Conservation (phyloP, 1,284 basidiomycete species). For the Lentinula novae-zelandiae region DNA sequence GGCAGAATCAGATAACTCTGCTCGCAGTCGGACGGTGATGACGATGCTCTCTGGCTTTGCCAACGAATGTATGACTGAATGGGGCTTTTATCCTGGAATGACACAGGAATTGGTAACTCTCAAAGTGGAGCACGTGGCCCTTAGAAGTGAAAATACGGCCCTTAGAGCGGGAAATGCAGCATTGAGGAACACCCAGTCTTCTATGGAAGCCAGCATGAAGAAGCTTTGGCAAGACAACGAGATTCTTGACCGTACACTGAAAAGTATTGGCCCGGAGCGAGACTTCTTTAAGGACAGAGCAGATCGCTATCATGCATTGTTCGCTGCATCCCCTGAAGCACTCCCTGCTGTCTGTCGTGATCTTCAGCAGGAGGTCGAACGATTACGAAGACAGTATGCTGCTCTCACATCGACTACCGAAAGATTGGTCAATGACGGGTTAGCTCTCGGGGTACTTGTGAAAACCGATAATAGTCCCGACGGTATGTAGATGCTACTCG, state of each 20-base stretch:
- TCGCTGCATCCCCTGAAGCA: background rate
- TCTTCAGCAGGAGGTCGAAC: background rate
- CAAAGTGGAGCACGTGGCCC: background rate
- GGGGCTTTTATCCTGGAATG: background rate
- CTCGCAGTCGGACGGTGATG: background rate
- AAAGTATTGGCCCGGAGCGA: background rate
- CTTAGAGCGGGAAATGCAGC: background rate
- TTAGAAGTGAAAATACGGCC: background rate
- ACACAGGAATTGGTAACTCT: background rate
- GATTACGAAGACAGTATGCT: background rate
- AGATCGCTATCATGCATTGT: background rate
- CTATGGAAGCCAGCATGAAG: background rate
- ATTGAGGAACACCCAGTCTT: background rate
- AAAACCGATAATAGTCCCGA: background rate
- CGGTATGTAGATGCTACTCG: background rate
- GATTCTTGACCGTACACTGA: background rate
- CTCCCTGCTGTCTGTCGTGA: background rate
- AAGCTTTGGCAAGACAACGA: conserved; percentile 7
- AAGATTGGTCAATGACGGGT: conserved; percentile 1
- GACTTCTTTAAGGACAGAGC: background rate
- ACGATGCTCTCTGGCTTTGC: conserved; percentile 1
- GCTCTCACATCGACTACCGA: background rate
- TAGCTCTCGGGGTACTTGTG: background rate
- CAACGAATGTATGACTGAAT: background rate
- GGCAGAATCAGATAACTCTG: background rate